Base-by-base conservation (phyloP, 495 filamentous ascomycete genomes). In the Aspergillus sclerotiicarbonarius region DNA sequence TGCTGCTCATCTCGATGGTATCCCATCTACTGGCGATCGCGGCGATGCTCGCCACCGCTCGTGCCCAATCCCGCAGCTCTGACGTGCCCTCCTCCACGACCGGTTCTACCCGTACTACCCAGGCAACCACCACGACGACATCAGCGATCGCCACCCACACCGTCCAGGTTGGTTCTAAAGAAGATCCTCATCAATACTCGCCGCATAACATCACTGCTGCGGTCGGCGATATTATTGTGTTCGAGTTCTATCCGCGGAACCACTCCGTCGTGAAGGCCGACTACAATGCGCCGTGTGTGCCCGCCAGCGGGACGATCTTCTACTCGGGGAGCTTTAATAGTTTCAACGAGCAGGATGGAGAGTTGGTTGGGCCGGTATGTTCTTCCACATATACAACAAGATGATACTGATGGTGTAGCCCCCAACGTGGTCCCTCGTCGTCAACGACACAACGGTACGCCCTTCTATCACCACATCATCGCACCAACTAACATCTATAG, bases 211-310 rank as follows among this genome's bases (percentile, higher is more conserved):
- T 84, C 57, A 72, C 71, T 4, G 84, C 82, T 3, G 68, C 72
- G 6, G 62, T 75, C 4, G 84, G 83, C 25, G 83, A 86, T 49
- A 69, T 76, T 0, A 67, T 89, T 52, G 75, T 80, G 12, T 89
- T 86, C 61, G 68, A 79, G 53, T 89, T 86, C 71, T 87, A 82
- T 58, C 78, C 84, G 1, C 69, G 77, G 59, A 86, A 85, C 56
- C 86, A 88, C 63, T 83, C 82, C 5, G 84, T 87, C 25, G 77
- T 78, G 5, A 78, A 86, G 53, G 79, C 83, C 4, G 76, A 80
- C 32, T 89, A 84, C 54, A 51, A 54, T 16, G 67, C 75, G 0
- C 86, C 86, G 0, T 89, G 85, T 67, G 69, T 81, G 18, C 80
- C 84, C 7, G 65, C 77, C 1, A 69, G 63, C 0, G 69, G 62